Percentiles rank a stretch among this genome's conserved stretches.
Evolutionary conservation across 345 rosid genomes (phyloP).

Genomic region (Rhizophora apiculata): DNA sequence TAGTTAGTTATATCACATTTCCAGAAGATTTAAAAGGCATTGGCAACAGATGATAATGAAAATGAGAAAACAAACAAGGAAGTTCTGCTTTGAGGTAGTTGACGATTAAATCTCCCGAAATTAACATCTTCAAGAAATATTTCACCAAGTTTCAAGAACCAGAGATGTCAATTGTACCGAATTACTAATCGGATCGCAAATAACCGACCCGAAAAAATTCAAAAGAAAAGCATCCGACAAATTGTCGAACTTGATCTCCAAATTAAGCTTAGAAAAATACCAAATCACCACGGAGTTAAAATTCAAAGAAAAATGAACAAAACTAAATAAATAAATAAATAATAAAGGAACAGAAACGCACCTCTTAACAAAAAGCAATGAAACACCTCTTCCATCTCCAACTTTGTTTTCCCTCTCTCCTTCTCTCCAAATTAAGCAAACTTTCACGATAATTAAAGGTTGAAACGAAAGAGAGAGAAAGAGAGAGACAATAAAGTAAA

Average conservation of each 20-base stretch:
- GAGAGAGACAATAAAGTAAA: constrained; percentile 10
- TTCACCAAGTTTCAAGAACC: neutral
- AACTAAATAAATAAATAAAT: neutral
- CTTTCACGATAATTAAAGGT: neutral
- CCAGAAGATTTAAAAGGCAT: neutral
- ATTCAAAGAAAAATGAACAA: neutral
- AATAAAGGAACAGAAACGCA: constrained; percentile 27
- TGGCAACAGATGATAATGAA: neutral
- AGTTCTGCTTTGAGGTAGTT: neutral
- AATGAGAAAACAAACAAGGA: neutral
- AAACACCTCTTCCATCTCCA: constrained; percentile 12
- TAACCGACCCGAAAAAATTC: neutral
- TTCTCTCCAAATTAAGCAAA: constrained; percentile 21
- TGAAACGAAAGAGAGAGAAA: constrained; percentile 1
- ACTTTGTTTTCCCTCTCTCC: constrained; percentile 32
- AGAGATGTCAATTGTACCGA: neutral
- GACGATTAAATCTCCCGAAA: neutral
- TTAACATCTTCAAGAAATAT: constrained; percentile 12
- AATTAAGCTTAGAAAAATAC: neutral
- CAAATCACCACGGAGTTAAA: neutral
- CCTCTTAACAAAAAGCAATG: constrained; percentile 24
- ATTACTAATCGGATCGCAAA: constrained; percentile 22
- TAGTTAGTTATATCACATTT: too few species aligned
- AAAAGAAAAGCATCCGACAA: neutral
- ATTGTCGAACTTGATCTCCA: constrained; percentile 2